Evolutionary conservation across 1,284 basidiomycete genomes (phyloP).

Genomic region (Sporisorium sorghi): DNA sequence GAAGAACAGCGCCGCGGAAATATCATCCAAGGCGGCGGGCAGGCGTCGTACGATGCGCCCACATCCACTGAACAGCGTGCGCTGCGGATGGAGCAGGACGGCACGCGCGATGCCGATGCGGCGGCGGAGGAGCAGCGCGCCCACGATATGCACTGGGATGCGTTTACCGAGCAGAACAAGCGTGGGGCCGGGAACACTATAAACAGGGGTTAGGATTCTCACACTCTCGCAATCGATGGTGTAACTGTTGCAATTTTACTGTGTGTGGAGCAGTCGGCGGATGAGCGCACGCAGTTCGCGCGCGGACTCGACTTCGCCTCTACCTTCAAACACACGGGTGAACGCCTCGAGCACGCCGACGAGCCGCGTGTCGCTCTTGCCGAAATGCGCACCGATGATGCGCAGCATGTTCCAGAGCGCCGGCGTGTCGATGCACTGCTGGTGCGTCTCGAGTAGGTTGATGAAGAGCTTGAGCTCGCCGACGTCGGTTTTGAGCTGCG

Average conservation of each 20-base stretch:
- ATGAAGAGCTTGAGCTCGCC: slow-evolving; percentile 25
- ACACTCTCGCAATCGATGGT: background rate
- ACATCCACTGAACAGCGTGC: slow-evolving; percentile 70
- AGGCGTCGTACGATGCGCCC: slow-evolving; percentile 35
- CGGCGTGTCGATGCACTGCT: slow-evolving; percentile 21
- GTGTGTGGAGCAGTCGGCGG: background rate
- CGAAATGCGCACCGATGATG: slow-evolving; percentile 20
- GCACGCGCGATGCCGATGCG: slow-evolving; percentile 77
- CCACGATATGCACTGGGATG: slow-evolving; percentile 62
- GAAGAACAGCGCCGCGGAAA: slow-evolving; percentile 86
- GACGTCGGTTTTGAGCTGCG: slow-evolving; percentile 10
- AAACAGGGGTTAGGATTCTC: slow-evolving; percentile 87
- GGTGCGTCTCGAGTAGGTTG: slow-evolving; percentile 20
- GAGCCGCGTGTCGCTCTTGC: slow-evolving; percentile 5
- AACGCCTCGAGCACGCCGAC: slow-evolving; percentile 26
- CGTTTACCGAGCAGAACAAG: slow-evolving; percentile 52
- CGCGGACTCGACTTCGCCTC: slow-evolving; percentile 15
- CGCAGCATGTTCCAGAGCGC: slow-evolving; percentile 40
- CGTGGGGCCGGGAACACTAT: slow-evolving; percentile 91
- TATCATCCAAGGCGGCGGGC: slow-evolving; percentile 82
- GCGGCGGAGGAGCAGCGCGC: slow-evolving; percentile 74
- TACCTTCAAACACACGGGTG: slow-evolving; percentile 18
- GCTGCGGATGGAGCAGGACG: slow-evolving; percentile 77
- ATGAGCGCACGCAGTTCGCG: slow-evolving; percentile 9
- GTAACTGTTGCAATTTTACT: background rate